Evolutionary conservation across 2,329 filamentous ascomycete genomes (phyloP), one percentile per base, ranked within the genome.

Genomic region (Aspergillus udagawae): DNA sequence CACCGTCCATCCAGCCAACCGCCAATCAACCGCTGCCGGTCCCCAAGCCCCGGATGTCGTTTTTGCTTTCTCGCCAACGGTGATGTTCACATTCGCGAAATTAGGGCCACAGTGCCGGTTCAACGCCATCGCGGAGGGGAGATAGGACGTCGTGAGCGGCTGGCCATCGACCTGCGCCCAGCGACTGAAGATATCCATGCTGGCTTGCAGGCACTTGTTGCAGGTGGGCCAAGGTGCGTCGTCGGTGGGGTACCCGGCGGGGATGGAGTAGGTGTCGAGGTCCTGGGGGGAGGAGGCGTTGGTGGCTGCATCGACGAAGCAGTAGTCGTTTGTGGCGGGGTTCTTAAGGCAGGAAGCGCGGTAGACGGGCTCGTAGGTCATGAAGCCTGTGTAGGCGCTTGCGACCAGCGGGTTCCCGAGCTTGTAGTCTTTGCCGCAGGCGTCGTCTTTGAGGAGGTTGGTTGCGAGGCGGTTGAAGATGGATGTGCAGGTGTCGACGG

Each of bases 241-340:
- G 0, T 90, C 90, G 12, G 97, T 77, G 0, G 80, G 74, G 44
- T 86, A 82, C 58, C 94, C 94, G 55, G 96, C 82, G 0, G 92
- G 90, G 3, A 97, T 79, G 67, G 89, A 93, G 77, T 97, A 99
- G 38, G 94, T 82, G 68, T 92, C 93, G 35, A 85, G 83, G 70
- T 94, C 88, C 32, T 86, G 84, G 0, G 89, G 80, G 8, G 84
- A 87, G 23, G 84, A 83, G 5, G 78, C 71, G 74, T 96, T 96
- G 50, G 89, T 91, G 59, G 92, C 86, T 51, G 93, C 91, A 65
- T 90, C 88, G 63, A 90, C 90, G 72, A 91, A 97, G 77, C 83
- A 80, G 79, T 93, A 97, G 63, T 86, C 83, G 52, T 80, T 80
- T 1, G 86, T 86, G 0, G 79, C 74, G 0, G 84, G 80, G 69